Conservation (phyloP, 805 yeast genomes). For the Cyberlindnera veronae region DNA sequence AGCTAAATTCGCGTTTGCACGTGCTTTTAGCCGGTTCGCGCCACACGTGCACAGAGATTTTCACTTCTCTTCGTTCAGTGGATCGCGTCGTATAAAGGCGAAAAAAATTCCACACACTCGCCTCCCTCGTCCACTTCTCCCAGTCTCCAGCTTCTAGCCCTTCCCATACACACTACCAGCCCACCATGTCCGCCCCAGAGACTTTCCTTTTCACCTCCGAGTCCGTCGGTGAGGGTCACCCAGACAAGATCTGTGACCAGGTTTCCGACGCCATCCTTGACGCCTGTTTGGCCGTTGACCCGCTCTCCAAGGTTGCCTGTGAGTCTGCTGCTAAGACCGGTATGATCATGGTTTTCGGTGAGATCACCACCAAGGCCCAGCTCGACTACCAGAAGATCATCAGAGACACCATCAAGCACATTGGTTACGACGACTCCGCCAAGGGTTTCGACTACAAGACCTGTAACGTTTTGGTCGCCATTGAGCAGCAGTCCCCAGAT, state of each 20-base stretch:
- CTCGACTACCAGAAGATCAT: slow-evolving; percentile 96
- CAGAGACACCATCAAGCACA: slow-evolving; percentile 97
- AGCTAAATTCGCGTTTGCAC: not conserved
- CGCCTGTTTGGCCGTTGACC: slow-evolving; percentile 94
- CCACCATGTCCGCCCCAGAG: slow-evolving; percentile 30
- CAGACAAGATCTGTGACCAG: slow-evolving; percentile 97
- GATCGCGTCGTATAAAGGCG: not conserved
- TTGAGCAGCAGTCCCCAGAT: slow-evolving; percentile 99
- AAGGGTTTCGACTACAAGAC: slow-evolving; percentile 99
- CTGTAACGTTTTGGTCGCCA: slow-evolving; percentile 97
- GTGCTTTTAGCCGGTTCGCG: not conserved
- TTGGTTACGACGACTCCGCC: slow-evolving; percentile 93
- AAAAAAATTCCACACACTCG: not conserved
- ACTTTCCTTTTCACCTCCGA: slow-evolving; percentile 75
- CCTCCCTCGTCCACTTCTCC: not conserved
- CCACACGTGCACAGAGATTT: not conserved
- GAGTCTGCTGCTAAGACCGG: slow-evolving; percentile 99
- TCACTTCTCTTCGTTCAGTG: not conserved
- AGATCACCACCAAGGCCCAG: slow-evolving; percentile 94
- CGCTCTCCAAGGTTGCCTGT: slow-evolving; percentile 97
- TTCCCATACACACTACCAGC: not conserved
- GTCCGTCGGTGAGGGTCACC: slow-evolving; percentile 94
- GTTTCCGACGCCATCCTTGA: slow-evolving; percentile 97
- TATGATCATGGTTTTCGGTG: slow-evolving; percentile 99
- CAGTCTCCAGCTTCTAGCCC: not conserved